A percentile compares a stretch with the other conserved stretches of the same genome.
These are phyloP conservation scores for Eucalyptus sp. DNA, from an alignment of 345 rosid genomes.

Conservation along the genomic window DNA sequence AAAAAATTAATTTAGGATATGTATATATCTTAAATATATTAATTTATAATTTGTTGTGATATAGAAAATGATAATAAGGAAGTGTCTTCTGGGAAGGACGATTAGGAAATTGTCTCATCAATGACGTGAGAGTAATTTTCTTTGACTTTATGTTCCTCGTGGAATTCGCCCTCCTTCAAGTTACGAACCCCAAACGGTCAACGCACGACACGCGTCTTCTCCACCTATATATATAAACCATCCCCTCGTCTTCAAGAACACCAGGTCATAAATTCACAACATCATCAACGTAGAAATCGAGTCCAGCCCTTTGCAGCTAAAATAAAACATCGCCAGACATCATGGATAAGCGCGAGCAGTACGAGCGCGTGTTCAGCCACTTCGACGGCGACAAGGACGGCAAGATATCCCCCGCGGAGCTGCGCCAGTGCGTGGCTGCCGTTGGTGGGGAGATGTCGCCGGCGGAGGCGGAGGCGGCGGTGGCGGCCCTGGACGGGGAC, in stretches of 20 bases:
- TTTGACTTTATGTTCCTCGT: background rate
- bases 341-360: background rate
- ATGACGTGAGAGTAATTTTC: background rate
- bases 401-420: slow-evolving; percentile 33
- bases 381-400: slow-evolving; percentile 34
- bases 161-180: background rate
- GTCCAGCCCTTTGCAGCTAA: background rate
- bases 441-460: slow-evolving; percentile 18
- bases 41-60: too few relatives aligned
- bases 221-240: background rate
- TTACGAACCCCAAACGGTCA: background rate
- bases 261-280: background rate
- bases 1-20: fast-evolving
- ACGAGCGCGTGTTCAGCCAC: slow-evolving; percentile 27
- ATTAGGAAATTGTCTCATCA: background rate
- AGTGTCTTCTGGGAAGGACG: fast-evolving
- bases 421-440: slow-evolving; percentile 22
- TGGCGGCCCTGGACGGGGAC: slow-evolving; percentile 6
- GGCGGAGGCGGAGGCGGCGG: slow-evolving; percentile 11
- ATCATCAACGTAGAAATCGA: background rate
- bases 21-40: too few relatives aligned
- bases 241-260: background rate
- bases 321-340: too few relatives aligned
- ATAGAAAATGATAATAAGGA: background rate
- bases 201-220: slow-evolving; percentile 1